Base-by-base conservation (phyloP, 257 asterid genomes). In the Sherardia arvensis region DNA sequence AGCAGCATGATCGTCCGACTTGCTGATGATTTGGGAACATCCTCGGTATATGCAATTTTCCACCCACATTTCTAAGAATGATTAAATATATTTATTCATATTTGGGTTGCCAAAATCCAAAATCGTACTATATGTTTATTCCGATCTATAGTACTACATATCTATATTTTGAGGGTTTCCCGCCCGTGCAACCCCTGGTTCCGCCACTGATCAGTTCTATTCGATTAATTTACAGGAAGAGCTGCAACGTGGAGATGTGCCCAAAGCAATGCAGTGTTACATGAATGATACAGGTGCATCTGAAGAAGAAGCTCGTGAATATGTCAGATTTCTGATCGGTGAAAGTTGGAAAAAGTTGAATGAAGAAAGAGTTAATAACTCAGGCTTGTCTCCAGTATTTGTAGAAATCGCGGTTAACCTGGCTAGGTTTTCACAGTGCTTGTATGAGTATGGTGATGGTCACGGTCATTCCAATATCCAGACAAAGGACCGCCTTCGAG, bases 21-120 rank as follows among this genome's bases (percentile, higher is more conserved):
- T 7, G 54, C 69, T 0, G 63, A 87, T 57, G 95, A 87, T 62
- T 62, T 84, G 0, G 87, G 72, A 40, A 83, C 87, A 1, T 74
- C 84, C 0, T 56, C 29, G 69, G 84, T 85, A 66, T n/a, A n/a
- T n/a, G n/a, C n/a, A n/a, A n/a, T n/a, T n/a, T n/a, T n/a, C n/a
- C n/a, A n/a, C n/a, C n/a, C n/a, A n/a, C n/a, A n/a, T n/a, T n/a
- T n/a, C n/a, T n/a, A n/a, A n/a, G n/a, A n/a, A n/a, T n/a, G n/a
- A n/a, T n/a, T n/a, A n/a, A n/a, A n/a, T n/a, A n/a, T n/a, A n/a
- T n/a, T n/a, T n/a, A n/a, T n/a, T n/a, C n/a, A n/a, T n/a, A n/a
- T n/a, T n/a, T n/a, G n/a, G n/a, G n/a, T n/a, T n/a, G n/a, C n/a
- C n/a, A n/a, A n/a, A n/a, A n/a, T n/a, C n/a, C n/a, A n/a, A n/a